Evolutionary conservation across 768 basidiomycete species (phyloP).

Genomic region (Calocybe gangraenosa): DNA sequence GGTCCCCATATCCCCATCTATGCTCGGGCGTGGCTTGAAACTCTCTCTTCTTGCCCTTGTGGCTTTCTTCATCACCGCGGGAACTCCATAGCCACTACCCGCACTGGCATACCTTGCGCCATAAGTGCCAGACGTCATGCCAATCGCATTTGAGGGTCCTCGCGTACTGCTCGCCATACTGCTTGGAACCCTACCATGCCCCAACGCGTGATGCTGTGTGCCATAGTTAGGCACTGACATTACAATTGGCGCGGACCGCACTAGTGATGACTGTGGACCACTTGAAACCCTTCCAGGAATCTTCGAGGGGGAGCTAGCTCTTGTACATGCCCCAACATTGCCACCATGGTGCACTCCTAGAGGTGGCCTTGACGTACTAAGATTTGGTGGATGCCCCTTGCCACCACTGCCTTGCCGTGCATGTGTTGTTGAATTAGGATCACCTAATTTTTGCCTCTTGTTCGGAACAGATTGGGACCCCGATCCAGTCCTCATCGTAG

Average conservation of each 20-base stretch:
- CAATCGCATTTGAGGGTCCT: constrained; percentile 15
- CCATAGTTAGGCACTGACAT: constrained; percentile 49
- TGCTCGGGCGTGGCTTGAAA: constrained; percentile 77
- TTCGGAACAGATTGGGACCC: constrained; percentile 49
- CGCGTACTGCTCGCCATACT: constrained; percentile 17
- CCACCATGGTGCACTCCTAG: constrained; percentile 37
- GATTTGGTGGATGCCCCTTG: constrained; percentile 18
- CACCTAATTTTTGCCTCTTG: constrained; percentile 59
- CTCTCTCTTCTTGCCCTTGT: constrained; percentile 64
- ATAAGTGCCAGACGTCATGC: constrained; percentile 21
- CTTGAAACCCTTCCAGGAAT: constrained; percentile 36
- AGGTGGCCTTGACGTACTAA: constrained; percentile 27
- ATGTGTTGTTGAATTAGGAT: constrained; percentile 22
- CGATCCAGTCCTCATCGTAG: constrained; percentile 56
- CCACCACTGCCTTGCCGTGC: constrained; percentile 16
- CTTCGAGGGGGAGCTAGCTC: constrained; percentile 48
- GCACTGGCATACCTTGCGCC: constrained; percentile 22
- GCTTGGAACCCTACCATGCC: constrained; percentile 48
- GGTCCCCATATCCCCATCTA: constrained; percentile 41
- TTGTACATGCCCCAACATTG: constrained; percentile 25
- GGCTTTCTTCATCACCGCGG: constrained; percentile 41
- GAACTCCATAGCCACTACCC: constrained; percentile 15
- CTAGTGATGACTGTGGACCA: constrained; percentile 26
- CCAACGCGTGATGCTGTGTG: constrained; percentile 50
- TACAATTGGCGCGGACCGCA: constrained; percentile 34